Evolutionary conservation across 2,329 filamentous ascomycete genomes (phyloP), one percentile per base, ranked within the genome.

Genomic region (Epichloe gansuensis): DNA sequence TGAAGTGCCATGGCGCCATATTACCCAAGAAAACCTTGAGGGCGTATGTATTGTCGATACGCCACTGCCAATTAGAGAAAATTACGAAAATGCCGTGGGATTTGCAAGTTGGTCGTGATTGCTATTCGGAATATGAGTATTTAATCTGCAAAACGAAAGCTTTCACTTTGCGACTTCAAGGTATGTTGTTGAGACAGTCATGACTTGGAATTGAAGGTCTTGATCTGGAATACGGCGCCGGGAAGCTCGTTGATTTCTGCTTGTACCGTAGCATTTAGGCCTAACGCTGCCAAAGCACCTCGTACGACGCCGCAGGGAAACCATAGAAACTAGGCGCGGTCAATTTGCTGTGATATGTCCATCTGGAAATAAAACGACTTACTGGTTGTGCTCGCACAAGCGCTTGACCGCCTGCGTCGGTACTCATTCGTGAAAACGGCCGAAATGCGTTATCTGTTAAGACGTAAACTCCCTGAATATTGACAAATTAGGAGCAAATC

Each of bases 231-330:
- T 1, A 90, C 88, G 38, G 91, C 93, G 5, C 80, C 80, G 0
- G 93, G 93, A 51, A 98, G 74, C 65, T 95, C 91, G 52, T 76
- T 85, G 51, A 86, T 87, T 70, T 96, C 93, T 4, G 89, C 93
- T 60, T 95, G 87, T 1, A 98, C 91, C 1, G 85, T 94, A 9
- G 90, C 90, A 60, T 84, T 84, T 60, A 97, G 89, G 5, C 91
- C 93, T 73, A 98, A 74, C 49, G 85, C 89, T n/a, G 89, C 85
- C 48, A 98, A 72, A n/a, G 89, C 89, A 34, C 93, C 93, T 53
- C 91, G 79, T 55, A 98, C 87, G 47, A 98, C 78, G 46, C 93
- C 93, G 60, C 90, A 95, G 7, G 93, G 93, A 63, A 97, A 96
- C 80, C 89, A 96, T 13, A 98, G 75, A 66, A 94, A 96, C 85